Evolutionary conservation across 2,329 filamentous ascomycete species (phyloP).

Genomic region (Aspergillus luchuensis): DNA sequence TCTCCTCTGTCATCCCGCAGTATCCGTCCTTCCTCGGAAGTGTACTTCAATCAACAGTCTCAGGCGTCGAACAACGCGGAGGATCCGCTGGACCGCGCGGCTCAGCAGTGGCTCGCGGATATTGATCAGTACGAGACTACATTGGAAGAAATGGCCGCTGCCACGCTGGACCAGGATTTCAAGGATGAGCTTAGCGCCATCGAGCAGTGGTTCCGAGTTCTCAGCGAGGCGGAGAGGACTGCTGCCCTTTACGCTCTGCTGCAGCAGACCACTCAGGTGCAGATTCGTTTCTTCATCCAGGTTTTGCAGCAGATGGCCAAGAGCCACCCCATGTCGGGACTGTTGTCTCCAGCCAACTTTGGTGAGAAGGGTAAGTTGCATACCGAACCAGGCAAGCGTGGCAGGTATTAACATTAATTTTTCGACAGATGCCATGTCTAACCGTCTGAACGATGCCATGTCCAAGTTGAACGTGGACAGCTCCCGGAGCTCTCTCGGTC

Average conservation of each 20-base stretch:
- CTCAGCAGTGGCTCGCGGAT: conserved; percentile 98
- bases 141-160: conserved; percentile 96
- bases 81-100: conserved; percentile 88
- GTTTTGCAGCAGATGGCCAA: conserved; percentile 99
- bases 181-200: conserved; percentile 99
- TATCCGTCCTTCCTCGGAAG: conserved; percentile 92
- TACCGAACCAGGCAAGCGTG: not conserved
- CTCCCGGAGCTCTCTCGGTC: conserved; percentile 80
- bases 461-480: conserved; percentile 87
- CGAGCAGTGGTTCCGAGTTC: conserved; percentile 97
- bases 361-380: conserved; percentile 75
- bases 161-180: conserved; percentile 98
- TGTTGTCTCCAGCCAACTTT: conserved; percentile 91
- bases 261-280: conserved; percentile 97
- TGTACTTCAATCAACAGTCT: conserved; percentile 77
- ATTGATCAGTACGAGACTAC: conserved; percentile 99
- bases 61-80: conserved; percentile 70
- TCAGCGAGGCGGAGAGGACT: conserved; percentile 95
- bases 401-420: conserved; percentile 18
- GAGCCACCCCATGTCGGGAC: conserved; percentile 93
- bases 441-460: conserved; percentile 94
- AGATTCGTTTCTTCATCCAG: conserved; percentile 99
- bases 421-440: conserved; percentile 85
- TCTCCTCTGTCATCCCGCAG: conserved; percentile 71
- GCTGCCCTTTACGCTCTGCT: conserved; percentile 92